Conservation (phyloP, 2,329 filamentous ascomycete genomes). For the Penicillium sp. region DNA sequence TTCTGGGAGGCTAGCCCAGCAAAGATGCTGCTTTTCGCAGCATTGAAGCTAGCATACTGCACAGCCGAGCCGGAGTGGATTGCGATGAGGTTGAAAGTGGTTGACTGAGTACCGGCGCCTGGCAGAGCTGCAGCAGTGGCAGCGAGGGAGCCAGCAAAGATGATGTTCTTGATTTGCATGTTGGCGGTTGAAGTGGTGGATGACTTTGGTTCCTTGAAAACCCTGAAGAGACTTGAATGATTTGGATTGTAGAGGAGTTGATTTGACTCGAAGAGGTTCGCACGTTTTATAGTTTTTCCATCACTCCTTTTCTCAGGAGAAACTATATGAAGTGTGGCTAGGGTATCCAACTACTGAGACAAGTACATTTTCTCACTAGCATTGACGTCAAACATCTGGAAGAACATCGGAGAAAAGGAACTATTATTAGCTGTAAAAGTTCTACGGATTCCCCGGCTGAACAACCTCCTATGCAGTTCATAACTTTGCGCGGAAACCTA, state of each 20-base stretch:
- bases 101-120: constrained; percentile 26
- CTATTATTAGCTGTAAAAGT: background rate
- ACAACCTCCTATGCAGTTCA: background rate
- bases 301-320: background rate
- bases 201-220: background rate
- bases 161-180: constrained; percentile 34
- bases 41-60: constrained; percentile 52
- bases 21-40: constrained; percentile 48
- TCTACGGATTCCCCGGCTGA: background rate
- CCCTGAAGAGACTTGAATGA: background rate
- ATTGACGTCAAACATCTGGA: background rate
- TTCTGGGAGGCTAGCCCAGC: constrained; percentile 49
- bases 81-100: constrained; percentile 53
- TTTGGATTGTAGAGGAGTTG: background rate
- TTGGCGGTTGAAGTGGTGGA: constrained; percentile 7
- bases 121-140: constrained; percentile 31
- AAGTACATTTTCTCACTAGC: background rate
- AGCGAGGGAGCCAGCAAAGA: constrained; percentile 34
- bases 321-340: background rate
- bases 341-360: background rate
- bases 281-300: background rate
- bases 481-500: background rate
- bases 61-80: constrained; percentile 54
- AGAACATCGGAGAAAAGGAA: background rate
- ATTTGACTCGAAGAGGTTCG: background rate